Evolutionary conservation across 78 protist species (phyloP).

Genomic region (Dictyostelium brefeldianum): DNA sequence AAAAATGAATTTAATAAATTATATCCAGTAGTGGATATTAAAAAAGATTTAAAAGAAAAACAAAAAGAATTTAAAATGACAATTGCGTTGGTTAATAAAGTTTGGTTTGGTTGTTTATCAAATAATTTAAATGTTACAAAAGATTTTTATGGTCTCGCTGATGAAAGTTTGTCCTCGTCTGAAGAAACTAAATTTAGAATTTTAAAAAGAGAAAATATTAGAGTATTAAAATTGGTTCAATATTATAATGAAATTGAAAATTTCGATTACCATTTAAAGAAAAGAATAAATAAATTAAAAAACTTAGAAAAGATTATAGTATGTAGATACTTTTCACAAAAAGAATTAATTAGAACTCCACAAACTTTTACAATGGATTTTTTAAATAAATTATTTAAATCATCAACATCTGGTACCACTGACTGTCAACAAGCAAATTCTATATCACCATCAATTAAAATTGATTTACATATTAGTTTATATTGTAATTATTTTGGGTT

Average conservation of each 20-base stretch:
- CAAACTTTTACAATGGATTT: background rate
- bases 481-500: background rate
- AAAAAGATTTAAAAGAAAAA: background rate
- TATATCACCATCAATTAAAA: background rate
- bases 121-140: background rate
- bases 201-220: background rate
- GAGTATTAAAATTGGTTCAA: background rate
- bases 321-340: conserved; percentile 4
- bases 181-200: background rate
- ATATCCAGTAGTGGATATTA: background rate
- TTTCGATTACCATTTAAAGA: background rate
- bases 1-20: background rate
- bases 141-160: background rate
- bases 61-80: background rate
- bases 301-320: background rate
- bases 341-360: conserved; percentile 11
- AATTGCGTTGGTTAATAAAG: background rate
- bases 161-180: too few relatives aligned
- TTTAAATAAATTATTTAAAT: conserved; percentile 6
- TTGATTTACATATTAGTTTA: conserved; percentile 14
- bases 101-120: background rate
- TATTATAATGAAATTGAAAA: background rate
- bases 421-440: too few relatives aligned
- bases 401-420: background rate
- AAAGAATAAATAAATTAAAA: background rate